Base-by-base conservation (phyloP, 2,329 filamentous ascomycete species). In the Alternaria arbusti region DNA sequence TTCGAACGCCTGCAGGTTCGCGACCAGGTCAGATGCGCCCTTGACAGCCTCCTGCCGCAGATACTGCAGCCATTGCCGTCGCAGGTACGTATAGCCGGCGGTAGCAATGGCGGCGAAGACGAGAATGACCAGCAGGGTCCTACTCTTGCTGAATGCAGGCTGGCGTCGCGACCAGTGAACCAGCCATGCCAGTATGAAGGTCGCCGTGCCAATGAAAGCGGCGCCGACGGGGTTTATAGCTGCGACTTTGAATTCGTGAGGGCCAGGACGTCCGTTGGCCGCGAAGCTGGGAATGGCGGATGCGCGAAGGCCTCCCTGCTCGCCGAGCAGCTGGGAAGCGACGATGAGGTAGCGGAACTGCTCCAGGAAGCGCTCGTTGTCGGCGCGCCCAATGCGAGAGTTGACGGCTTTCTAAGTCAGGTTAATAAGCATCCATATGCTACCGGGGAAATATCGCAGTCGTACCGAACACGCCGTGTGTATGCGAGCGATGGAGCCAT, bases 341-440 rank as follows among this genome's bases (percentile, higher is more conserved):
- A 97, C 91, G 68, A 97, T 92, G 22, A 92, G 91, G 81, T 97
- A 97, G 67, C 94, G 91, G 75, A 97, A 97, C 76, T 94, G 91
- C 80, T 97, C 94, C 63, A 97, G 86, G 74, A 97, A 97, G 69
- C 90, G 90, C 70, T 90, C 87, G 76, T 94, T 96, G 72, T 97
- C 94, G 70, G 88, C 89, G 68, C 90, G 86, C 59, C 92, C 90
- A 66, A 97, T 86, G 65, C 88, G 87, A 44, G 90, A 89, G 68
- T 91, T 91, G 61, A 94, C 86, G 10, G 87, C 90, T 72, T 86
- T 87, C 90, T 92, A 74, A 28, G 47, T n/a, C 30, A 67, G 25
- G 70, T 74, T 47, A 75, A 68, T 25, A 49, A 26, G 1, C 26
- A 50, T 26, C 51, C 15, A 8, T n/a, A 25, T 23, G 17, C 9